A percentile compares a stretch with the other conserved stretches of the same genome.
Evolutionary conservation across 2,329 filamentous ascomycete genomes (phyloP).

Genomic region (Talaromyces funiculosus): DNA sequence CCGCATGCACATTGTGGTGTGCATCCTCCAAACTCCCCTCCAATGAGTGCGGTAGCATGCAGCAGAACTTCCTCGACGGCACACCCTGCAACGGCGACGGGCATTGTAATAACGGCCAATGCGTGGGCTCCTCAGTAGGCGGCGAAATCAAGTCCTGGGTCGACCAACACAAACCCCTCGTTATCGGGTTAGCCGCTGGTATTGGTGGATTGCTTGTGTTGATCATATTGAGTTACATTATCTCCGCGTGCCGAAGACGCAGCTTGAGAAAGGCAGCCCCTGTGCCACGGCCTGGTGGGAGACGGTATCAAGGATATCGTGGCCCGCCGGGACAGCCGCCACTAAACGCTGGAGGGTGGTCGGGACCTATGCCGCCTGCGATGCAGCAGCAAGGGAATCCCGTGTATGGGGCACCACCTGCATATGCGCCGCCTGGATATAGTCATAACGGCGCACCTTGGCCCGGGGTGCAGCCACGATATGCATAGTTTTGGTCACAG

Average conservation of each 20-base stretch:
- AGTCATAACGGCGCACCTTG: neutral
- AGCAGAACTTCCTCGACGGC: conserved; percentile 91
- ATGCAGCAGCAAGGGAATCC: conserved; percentile 8
- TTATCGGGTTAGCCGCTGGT: conserved; percentile 70
- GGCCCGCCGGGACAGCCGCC: neutral
- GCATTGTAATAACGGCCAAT: conserved; percentile 70
- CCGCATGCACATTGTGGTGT: conserved; percentile 72
- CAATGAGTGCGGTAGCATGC: conserved; percentile 65
- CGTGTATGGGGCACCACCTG: conserved; percentile 5
- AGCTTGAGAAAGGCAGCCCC: conserved; percentile 8
- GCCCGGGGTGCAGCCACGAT: conserved; percentile 7
- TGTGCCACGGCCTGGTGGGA: neutral
- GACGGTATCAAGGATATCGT: neutral
- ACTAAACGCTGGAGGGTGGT: conserved; percentile 6
- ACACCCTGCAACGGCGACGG: conserved; percentile 79
- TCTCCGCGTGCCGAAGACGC: conserved; percentile 49
- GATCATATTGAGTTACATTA: conserved; percentile 61
- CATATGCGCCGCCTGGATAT: conserved; percentile 8
- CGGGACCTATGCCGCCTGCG: conserved; percentile 12
- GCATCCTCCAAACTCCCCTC: conserved; percentile 61
- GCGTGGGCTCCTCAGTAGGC: conserved; percentile 62
- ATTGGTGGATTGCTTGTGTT: conserved; percentile 69
- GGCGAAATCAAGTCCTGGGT: conserved; percentile 74
- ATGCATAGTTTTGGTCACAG: conserved; percentile 4
- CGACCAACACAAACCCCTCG: conserved; percentile 66